A percentile compares a stretch with the other conserved stretches of the same genome.
These are phyloP conservation scores for Xylaria bambusicola DNA, from an alignment of 495 filamentous ascomycete species.

Conservation along the genomic window DNA sequence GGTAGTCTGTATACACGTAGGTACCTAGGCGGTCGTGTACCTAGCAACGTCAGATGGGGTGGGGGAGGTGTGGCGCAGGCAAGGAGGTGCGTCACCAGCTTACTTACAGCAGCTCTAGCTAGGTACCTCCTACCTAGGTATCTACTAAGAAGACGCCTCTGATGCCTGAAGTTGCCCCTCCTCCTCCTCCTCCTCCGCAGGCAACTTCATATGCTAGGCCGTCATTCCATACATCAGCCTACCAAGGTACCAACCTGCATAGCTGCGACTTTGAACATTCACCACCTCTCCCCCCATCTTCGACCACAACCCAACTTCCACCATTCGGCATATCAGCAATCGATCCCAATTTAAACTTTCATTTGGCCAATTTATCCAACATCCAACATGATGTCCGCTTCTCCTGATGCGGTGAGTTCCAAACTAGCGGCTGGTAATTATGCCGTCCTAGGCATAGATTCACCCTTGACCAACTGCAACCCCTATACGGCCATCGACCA, in stretches of 20 bases:
- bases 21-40: no score
- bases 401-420: slow-evolving; percentile 43
- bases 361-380: slow-evolving; percentile 4
- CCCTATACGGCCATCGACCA: not conserved
- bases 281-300: slow-evolving; percentile 2
- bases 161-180: no score
- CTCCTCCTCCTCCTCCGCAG: not conserved
- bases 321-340: not conserved
- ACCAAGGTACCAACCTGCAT: slow-evolving; percentile 20
- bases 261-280: slow-evolving; percentile 12
- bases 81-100: slow-evolving; percentile 29
- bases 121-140: not conserved
- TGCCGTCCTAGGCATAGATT: slow-evolving; percentile 7
- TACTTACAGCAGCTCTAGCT: no score
- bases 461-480: slow-evolving; percentile 8
- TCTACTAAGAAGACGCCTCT: no score
- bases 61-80: slow-evolving; percentile 17
- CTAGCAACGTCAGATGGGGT: no score
- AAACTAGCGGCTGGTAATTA: slow-evolving; percentile 12
- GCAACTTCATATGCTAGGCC: slow-evolving; percentile 1
- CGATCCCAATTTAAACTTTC: not conserved
- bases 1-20: no score
- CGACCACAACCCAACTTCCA: slow-evolving; percentile 3
- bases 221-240: slow-evolving; percentile 13
- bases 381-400: slow-evolving; percentile 40